Conservation (phyloP, 495 filamentous ascomycete species). For the Podospora comata region DNA sequence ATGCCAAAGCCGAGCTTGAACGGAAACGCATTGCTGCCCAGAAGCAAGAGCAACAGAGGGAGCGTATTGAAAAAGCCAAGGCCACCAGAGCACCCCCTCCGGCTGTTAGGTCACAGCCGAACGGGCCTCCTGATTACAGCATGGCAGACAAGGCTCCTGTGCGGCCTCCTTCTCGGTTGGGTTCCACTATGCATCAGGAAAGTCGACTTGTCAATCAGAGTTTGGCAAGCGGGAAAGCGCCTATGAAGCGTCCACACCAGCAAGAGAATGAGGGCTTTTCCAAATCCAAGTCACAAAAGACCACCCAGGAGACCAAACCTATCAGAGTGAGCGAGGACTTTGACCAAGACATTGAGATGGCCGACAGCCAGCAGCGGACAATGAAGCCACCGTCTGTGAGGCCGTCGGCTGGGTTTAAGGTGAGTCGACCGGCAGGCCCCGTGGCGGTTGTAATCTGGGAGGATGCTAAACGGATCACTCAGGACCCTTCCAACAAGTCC, state of each 20-base stretch:
- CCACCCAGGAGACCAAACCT: slow-evolving; percentile 55
- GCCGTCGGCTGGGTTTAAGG: slow-evolving; percentile 66
- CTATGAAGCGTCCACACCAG: slow-evolving; percentile 49
- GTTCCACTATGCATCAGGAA: slow-evolving; percentile 42
- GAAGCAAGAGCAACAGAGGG: slow-evolving; percentile 53
- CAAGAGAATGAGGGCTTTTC: slow-evolving; percentile 52
- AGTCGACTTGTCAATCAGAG: slow-evolving; percentile 44
- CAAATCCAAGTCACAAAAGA: slow-evolving; percentile 37
- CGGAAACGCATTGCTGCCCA: slow-evolving; percentile 61
- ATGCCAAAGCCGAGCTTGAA: slow-evolving; percentile 73
- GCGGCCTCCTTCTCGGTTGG: slow-evolving; percentile 44
- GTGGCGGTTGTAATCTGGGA: background rate
- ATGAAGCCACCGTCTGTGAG: slow-evolving; percentile 76
- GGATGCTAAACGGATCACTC: slow-evolving; percentile 27
- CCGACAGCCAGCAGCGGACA: slow-evolving; percentile 39
- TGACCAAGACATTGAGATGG: slow-evolving; percentile 44
- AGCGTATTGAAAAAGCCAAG: slow-evolving; percentile 64
- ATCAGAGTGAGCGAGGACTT: slow-evolving; percentile 57
- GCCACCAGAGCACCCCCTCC: slow-evolving; percentile 53
- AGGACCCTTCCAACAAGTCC: slow-evolving; percentile 61
- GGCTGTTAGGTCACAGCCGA: slow-evolving; percentile 47
- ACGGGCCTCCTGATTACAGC: slow-evolving; percentile 45
- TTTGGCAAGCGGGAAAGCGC: slow-evolving; percentile 43
- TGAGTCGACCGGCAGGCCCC: background rate
- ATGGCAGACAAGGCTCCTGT: slow-evolving; percentile 29